Percentiles rank a stretch among this genome's conserved stretches.
phyloP scores from a whole-genome alignment of 2,329 filamentous ascomycete species.

The Hymenoscyphus occultus region DNA sequence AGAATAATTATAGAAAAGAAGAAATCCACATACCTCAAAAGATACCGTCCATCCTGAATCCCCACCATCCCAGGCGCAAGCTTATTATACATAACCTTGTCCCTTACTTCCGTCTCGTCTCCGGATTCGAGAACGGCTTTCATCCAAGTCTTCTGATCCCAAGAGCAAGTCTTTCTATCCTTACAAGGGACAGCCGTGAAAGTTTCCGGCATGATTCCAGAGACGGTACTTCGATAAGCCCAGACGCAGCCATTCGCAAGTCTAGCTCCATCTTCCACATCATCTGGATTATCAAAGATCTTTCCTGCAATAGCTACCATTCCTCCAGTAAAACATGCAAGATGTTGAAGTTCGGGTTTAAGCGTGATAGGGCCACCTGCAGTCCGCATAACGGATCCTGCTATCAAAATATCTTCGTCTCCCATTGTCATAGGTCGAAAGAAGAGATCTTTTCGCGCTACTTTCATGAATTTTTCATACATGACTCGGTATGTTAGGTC shows the following conservation, averaged over 20 bases:
- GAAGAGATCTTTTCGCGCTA: conserved; percentile 46
- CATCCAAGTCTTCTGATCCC: conserved; percentile 51
- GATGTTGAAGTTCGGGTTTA: conserved; percentile 52
- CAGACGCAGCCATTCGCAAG: conserved; percentile 64
- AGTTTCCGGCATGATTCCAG: conserved; percentile 61
- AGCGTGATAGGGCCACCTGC: conserved; percentile 45
- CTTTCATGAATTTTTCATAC: conserved; percentile 45
- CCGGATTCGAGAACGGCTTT: conserved; percentile 24
- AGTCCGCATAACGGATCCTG: conserved; percentile 44
- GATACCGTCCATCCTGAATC: conserved; percentile 29
- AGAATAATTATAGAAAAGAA: neutral
- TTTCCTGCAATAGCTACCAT: conserved; percentile 67
- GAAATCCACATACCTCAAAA: conserved; percentile 28
- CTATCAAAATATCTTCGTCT: conserved; percentile 44
- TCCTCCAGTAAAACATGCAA: conserved; percentile 70
- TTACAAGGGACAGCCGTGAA: conserved; percentile 41
- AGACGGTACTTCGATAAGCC: conserved; percentile 55
- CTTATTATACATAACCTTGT: conserved; percentile 17
- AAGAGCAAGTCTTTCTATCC: conserved; percentile 26
- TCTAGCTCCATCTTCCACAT: conserved; percentile 54
- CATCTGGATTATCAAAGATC: conserved; percentile 53
- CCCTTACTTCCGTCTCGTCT: conserved; percentile 16
- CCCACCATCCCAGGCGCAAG: conserved; percentile 28
- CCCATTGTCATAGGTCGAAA: conserved; percentile 44
- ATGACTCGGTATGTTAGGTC: conserved; percentile 34